Conservation (phyloP, 257 asterid genomes). For the Galeopsis tetrahit region DNA sequence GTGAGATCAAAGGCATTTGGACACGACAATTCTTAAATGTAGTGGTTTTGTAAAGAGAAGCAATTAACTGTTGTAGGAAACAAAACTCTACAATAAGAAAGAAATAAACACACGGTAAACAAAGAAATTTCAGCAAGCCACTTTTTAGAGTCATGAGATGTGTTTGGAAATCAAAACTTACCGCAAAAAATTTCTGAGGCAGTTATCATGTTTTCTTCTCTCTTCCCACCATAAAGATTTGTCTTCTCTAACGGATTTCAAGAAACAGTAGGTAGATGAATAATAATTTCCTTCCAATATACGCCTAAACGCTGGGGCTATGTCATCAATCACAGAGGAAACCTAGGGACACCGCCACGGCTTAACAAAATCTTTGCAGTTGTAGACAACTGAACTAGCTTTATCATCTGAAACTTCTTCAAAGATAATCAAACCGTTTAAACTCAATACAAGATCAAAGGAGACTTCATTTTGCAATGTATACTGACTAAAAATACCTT, state of each 20-base stretch:
- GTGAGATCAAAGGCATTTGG: slow-evolving; percentile 43
- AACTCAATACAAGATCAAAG: slow-evolving; percentile 26
- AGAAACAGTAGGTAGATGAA: slow-evolving; percentile 63
- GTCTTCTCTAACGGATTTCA: slow-evolving; percentile 55
- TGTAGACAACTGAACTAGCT: slow-evolving; percentile 40
- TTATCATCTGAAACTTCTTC: slow-evolving; percentile 56
- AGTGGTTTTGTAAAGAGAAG: slow-evolving; percentile 20
- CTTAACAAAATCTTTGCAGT: slow-evolving; percentile 55
- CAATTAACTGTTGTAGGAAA: neutral
- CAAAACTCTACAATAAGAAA: neutral
- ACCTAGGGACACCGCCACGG: slow-evolving; percentile 94
- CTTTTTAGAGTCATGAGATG: slow-evolving; percentile 18
- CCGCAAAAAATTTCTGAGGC: slow-evolving; percentile 74
- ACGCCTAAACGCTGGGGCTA: slow-evolving; percentile 79
- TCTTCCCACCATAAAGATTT: slow-evolving; percentile 79
- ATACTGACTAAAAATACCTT: slow-evolving; percentile 54
- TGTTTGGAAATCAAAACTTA: slow-evolving; percentile 47
- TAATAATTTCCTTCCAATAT: slow-evolving; percentile 73
- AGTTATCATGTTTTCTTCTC: slow-evolving; percentile 74
- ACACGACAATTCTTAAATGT: slow-evolving; percentile 19
- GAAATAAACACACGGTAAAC: neutral
- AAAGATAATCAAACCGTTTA: slow-evolving; percentile 31
- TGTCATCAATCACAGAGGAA: slow-evolving; percentile 69
- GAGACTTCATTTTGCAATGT: slow-evolving; percentile 14
- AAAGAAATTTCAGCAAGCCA: slow-evolving; percentile 29